Conservation (phyloP, 805 yeast species). For the Starmera quercuum region DNA sequence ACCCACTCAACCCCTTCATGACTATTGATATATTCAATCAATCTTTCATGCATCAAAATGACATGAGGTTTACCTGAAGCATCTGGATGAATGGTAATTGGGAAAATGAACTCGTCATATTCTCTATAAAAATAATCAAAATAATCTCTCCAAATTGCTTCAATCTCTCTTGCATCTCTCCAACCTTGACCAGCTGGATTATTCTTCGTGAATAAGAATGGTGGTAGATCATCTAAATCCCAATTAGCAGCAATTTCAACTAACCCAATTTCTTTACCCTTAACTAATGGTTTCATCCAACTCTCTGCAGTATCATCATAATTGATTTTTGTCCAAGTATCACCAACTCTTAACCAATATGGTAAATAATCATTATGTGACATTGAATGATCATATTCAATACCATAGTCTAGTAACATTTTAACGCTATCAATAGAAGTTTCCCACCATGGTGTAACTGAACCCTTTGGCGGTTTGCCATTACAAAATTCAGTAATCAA, state of each 20-base stretch:
- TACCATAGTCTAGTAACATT: conserved; percentile 26
- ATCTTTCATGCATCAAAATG: conserved; percentile 27
- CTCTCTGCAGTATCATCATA: conserved; percentile 25
- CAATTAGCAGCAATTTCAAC: conserved; percentile 31
- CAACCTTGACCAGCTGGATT: conserved; percentile 25
- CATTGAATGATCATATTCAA: conserved; percentile 30
- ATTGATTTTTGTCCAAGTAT: conserved; percentile 29
- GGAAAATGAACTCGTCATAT: conserved; percentile 29
- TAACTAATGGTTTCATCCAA: conserved; percentile 29
- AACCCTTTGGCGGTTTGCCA: conserved; percentile 28
- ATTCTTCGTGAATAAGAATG: conserved; percentile 26
- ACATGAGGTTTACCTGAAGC: conserved; percentile 31
- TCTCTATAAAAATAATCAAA: conserved; percentile 30
- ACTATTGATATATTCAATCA: conserved; percentile 26
- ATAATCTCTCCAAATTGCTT: conserved; percentile 31
- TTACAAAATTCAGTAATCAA: conserved; percentile 23
- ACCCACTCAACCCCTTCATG: conserved; percentile 33
- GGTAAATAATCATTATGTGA: conserved; percentile 28
- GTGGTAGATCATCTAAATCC: conserved; percentile 31
- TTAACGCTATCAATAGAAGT: conserved; percentile 26
- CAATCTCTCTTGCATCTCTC: conserved; percentile 28
- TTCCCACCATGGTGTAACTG: conserved; percentile 33
- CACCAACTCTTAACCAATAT: conserved; percentile 29
- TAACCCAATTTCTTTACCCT: conserved; percentile 26
- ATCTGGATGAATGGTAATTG: conserved; percentile 31